Percentiles rank a stretch among this genome's conserved stretches.
Conservation (phyloP, 2,329 filamentous ascomycete species). For the Pseudocercospora fijiensis region DNA sequence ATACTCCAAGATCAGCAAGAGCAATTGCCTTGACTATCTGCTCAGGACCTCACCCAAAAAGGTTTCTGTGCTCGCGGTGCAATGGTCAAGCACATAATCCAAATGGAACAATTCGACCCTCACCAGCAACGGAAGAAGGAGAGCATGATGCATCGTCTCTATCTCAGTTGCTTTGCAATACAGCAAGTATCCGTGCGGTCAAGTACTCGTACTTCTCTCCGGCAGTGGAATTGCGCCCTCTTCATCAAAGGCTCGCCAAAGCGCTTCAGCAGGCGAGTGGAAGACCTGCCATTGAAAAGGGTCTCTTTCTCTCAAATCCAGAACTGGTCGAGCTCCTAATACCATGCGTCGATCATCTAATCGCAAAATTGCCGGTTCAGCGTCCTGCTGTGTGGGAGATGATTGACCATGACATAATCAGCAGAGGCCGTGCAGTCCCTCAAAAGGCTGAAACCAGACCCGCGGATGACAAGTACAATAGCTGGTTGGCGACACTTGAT, state of each 20-base stretch:
- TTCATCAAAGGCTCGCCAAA: conserved; percentile 6
- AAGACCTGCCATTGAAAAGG: not conserved
- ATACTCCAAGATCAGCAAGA: conserved; percentile 75
- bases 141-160: conserved; percentile 2
- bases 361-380: conserved; percentile 10
- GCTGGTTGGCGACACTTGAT: conserved; percentile 23
- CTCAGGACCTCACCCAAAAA: conserved; percentile 65
- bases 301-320: conserved; percentile 5
- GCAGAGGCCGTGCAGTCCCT: conserved; percentile 22
- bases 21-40: conserved; percentile 76
- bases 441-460: conserved; percentile 18
- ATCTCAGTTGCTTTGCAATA: not conserved
- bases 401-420: conserved; percentile 23
- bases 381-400: conserved; percentile 18
- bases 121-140: not conserved
- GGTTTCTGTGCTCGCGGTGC: not conserved
- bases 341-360: conserved; percentile 16
- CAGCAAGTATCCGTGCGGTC: not conserved
- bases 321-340: conserved; percentile 13
- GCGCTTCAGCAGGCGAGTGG: not conserved
- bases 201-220: too few relatives aligned
- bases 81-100: not conserved
- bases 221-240: conserved; percentile 1
- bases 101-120: not conserved
- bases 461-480: conserved; percentile 19